phyloP scores from a whole-genome alignment of 176 grass and related monocot species.

The Carex scoparia region DNA sequence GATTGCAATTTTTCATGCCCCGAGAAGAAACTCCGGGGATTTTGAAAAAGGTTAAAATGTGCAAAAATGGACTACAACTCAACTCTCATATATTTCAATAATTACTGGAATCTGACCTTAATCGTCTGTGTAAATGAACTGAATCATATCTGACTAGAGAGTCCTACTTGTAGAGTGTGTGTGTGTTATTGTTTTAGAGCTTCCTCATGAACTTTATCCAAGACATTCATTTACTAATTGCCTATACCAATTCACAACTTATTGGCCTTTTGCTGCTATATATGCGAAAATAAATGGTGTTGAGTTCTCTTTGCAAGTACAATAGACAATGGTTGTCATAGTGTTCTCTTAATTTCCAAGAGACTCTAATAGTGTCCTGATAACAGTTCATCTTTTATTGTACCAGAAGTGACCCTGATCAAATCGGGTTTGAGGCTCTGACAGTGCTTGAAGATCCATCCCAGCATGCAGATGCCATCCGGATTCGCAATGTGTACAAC shows the following conservation, averaged over 20 bases:
- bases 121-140: neutral
- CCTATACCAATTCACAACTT: neutral
- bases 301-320: neutral
- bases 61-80: neutral
- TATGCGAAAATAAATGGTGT: neutral
- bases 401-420: conserved; percentile 44
- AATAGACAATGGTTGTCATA: neutral
- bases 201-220: neutral
- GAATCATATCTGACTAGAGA: neutral
- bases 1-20: too few species aligned
- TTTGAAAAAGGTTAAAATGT: too few species aligned
- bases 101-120: neutral
- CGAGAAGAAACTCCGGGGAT: too few species aligned
- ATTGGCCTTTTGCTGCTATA: neutral
- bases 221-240: neutral
- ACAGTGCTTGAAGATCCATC: conserved; percentile 58
- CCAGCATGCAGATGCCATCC: conserved; percentile 29
- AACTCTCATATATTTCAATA: neutral
- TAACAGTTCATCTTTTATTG: neutral
- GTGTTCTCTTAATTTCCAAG: neutral
- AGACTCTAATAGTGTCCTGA: neutral
- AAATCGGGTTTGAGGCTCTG: conserved; percentile 55
- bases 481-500: conserved; percentile 10
- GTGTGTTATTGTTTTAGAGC: neutral
- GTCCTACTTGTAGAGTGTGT: neutral